Evolutionary conservation across 2,329 filamentous ascomycete genomes (phyloP), one percentile per base, ranked within the genome.

Genomic region (Venturia nashicola): DNA sequence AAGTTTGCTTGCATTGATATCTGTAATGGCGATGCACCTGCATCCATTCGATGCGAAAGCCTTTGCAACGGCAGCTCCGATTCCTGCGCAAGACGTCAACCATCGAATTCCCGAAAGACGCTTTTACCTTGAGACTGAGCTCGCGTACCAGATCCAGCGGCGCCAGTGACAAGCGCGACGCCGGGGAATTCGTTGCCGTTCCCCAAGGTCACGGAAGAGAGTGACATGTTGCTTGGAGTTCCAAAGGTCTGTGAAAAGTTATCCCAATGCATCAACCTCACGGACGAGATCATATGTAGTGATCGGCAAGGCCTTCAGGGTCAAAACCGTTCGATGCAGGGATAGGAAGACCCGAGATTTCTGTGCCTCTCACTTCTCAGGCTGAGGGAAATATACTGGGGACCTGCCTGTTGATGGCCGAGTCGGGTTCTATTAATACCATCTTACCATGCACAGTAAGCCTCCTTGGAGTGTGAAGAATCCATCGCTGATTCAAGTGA

Each of bases 1-100:
- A 6, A 81, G 71, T 0, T 79, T 74, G 0, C 67, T 68, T 2
- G 68, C 69, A 65, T 80, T 77, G 63, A 83, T 72, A 67, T 85
- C 82, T 14, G 81, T 83, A 61, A 85, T 80, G 57, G 78, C 80
- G 14, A 85, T 75, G n/a, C 72, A 73, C 0, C 75, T 70, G 69
- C 81, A 83, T 14, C 82, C 82, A 0, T 78, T 77, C 2, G 70
- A 71, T 1, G 76, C 80, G 68, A 85, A 83, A 0, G 76, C 79
- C 64, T 72, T 77, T 11, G 79, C 79, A 1, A 82, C 78, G 0
- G 82, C 81, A 2, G 78, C 79, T 2, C 82, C 83, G 65, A 85
- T 85, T 40, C 83, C 82, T 83, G 44, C 2, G 6, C 27, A 3
- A 57, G 18, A 36, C 14, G 51, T 57, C 51, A 57, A 57, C 36